Evolutionary conservation across 345 rosid genomes (phyloP), one percentile per base, ranked within the genome.

Genomic region (Populus pruinosa): DNA sequence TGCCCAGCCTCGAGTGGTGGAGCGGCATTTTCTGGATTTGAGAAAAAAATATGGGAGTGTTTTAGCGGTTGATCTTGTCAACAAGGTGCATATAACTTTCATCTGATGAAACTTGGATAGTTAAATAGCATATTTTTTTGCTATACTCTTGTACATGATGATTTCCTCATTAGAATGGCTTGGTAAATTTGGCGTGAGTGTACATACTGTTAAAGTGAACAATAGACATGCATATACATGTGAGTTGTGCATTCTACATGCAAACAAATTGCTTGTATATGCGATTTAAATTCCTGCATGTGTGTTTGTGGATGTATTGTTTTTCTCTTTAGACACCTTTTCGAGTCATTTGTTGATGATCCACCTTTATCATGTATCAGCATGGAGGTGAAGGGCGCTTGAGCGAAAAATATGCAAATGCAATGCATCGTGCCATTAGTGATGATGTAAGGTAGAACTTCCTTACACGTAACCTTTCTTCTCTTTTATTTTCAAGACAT

Each of bases 331-430:
- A 29, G 69, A 31, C 25, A 61, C 49, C 77, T 53, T 71, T 76
- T 55, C 75, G 53, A 69, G 71, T 66, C 71, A 71, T 79, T 73
- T 53, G 62, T 76, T 79, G 68, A 35, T 79, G 20, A 73, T 70
- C 59, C 70, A 29, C 68, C 64, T 69, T 81, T 76, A 72, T 81
- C 83, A 77, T 65, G 83, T 82, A 76, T 84, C 92, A 93, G 99
- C 94, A 91, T 81, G 99, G 99, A 68, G 92, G 89, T 47, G 98
- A 96, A 88, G 99, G 99, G 67, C 93, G 88, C 80, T 84, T 96
- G 78, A 79, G 90, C 69, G 98, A 89, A 83, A 93, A 89, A 80
- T 93, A 74, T 86, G 89, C 89, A 73, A 86, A 77, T 74, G 76
- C 93, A 66, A 86, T 96, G 91, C 93, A 93, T 77, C 84, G 84